Percentiles rank a stretch among this genome's conserved stretches.
Conservation (phyloP, 2,329 filamentous ascomycete species). For the Ceratocystis cubensis region DNA sequence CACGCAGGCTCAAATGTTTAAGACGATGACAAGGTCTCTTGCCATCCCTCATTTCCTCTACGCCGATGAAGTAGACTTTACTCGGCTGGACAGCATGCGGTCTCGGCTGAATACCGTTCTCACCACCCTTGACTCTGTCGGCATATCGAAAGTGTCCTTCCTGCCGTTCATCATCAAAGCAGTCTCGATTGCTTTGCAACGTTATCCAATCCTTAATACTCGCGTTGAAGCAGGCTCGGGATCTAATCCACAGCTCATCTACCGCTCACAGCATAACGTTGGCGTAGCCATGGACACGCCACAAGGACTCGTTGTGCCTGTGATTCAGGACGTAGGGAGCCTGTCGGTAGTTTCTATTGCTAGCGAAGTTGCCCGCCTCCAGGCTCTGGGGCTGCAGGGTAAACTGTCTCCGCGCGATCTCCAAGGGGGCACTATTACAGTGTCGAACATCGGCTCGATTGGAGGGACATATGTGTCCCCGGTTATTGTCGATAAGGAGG, state of each 20-base stretch:
- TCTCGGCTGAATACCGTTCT: constrained; percentile 59
- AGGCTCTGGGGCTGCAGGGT: constrained; percentile 58
- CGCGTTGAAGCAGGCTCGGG: constrained; percentile 52
- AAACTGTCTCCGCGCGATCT: constrained; percentile 66
- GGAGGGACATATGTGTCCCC: constrained; percentile 86
- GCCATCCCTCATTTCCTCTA: constrained; percentile 92
- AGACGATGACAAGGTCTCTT: constrained; percentile 85
- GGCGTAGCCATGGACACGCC: constrained; percentile 94
- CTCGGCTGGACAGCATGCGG: constrained; percentile 59
- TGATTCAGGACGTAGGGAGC: constrained; percentile 69
- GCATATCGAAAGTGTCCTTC: constrained; percentile 61
- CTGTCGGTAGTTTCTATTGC: constrained; percentile 70
- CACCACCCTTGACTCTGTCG: constrained; percentile 32
- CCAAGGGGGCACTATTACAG: constrained; percentile 77
- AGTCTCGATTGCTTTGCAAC: constrained; percentile 67
- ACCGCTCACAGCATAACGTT: constrained; percentile 82
- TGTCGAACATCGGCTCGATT: constrained; percentile 93
- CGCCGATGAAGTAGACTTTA: constrained; percentile 77
- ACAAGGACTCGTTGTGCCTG: constrained; percentile 75
- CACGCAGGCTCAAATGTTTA: constrained; percentile 90
- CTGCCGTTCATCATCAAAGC: constrained; percentile 95
- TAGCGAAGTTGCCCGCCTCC: constrained; percentile 59
- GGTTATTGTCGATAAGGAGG: constrained; percentile 79
- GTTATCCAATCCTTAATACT: constrained; percentile 79
- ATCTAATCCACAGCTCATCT: constrained; percentile 59